Evolutionary conservation across 495 filamentous ascomycete genomes (phyloP).

Genomic region (Neurospora sp.): DNA sequence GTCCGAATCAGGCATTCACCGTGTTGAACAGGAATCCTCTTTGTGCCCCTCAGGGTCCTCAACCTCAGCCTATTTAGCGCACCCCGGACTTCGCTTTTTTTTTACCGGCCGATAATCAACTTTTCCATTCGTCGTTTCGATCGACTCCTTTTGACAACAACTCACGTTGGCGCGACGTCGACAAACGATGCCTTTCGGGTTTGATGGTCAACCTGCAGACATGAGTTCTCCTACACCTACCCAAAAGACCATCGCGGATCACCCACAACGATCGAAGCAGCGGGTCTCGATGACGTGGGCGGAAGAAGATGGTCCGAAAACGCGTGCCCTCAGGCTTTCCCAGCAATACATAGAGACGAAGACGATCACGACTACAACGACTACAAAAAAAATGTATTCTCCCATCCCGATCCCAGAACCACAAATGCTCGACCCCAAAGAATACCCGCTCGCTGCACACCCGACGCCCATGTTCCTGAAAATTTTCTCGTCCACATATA

Average conservation of each 20-base stretch:
- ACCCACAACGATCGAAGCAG: constrained; percentile 34
- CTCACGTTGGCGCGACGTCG: neutral
- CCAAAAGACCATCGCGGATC: constrained; percentile 25
- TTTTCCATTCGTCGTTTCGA: neutral
- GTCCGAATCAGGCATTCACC: neutral
- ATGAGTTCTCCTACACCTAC: constrained; percentile 15
- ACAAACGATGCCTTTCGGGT: neutral
- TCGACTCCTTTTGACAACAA: neutral
- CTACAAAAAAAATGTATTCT: constrained; percentile 81
- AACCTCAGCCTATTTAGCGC: neutral
- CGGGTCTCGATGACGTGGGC: constrained; percentile 37
- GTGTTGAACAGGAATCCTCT: neutral
- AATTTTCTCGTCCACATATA: neutral
- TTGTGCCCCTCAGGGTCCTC: neutral
- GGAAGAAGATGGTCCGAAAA: constrained; percentile 27
- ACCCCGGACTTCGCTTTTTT: neutral
- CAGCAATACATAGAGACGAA: constrained; percentile 52
- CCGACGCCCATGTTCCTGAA: constrained; percentile 32
- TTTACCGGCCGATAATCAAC: neutral
- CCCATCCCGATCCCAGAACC: constrained; percentile 71
- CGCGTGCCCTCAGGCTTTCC: constrained; percentile 34
- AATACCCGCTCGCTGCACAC: constrained; percentile 76
- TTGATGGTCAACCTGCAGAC: neutral
- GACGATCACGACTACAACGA: constrained; percentile 85
- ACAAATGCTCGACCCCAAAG: constrained; percentile 71